Percentiles rank a stretch among this genome's conserved stretches.
phyloP scores from a whole-genome alignment of 495 filamentous ascomycete genomes.

The Tricharina praecox region DNA sequence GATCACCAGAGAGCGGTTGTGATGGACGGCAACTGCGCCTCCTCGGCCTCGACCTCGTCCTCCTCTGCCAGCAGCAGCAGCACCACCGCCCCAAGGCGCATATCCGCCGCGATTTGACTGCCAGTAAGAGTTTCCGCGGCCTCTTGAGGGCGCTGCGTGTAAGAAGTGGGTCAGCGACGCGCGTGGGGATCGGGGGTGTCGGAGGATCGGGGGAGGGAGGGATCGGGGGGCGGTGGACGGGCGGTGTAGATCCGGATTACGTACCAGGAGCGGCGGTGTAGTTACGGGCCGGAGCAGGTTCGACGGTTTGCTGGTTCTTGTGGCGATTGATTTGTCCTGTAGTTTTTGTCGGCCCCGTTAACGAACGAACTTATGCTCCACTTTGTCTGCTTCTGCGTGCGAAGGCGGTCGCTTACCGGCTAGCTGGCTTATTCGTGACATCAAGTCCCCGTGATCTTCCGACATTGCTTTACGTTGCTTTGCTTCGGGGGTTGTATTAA shows the following conservation, averaged over 20 bases:
- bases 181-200: too few relatives aligned
- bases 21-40: conserved; percentile 27
- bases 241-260: conserved; percentile 17
- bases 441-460: conserved; percentile 54
- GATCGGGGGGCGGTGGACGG: neutral
- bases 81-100: neutral
- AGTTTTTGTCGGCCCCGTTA: conserved; percentile 17
- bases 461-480: conserved; percentile 35
- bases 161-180: neutral
- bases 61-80: too few relatives aligned
- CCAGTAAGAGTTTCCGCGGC: conserved; percentile 4
- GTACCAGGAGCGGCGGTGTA: conserved; percentile 21
- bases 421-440: conserved; percentile 58
- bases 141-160: conserved; percentile 3
- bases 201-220: too few relatives aligned
- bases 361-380: too few relatives aligned
- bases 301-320: conserved; percentile 48
- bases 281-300: conserved; percentile 22
- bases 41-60: conserved; percentile 32
- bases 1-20: conserved; percentile 25
- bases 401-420: conserved; percentile 38
- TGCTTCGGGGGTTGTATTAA: too few relatives aligned
- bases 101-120: conserved; percentile 9
- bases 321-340: conserved; percentile 74
- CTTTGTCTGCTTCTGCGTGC: conserved; percentile 13